Base-by-base conservation (phyloP, 1,139 yeast species). In the Suhomyces anneliseae region DNA sequence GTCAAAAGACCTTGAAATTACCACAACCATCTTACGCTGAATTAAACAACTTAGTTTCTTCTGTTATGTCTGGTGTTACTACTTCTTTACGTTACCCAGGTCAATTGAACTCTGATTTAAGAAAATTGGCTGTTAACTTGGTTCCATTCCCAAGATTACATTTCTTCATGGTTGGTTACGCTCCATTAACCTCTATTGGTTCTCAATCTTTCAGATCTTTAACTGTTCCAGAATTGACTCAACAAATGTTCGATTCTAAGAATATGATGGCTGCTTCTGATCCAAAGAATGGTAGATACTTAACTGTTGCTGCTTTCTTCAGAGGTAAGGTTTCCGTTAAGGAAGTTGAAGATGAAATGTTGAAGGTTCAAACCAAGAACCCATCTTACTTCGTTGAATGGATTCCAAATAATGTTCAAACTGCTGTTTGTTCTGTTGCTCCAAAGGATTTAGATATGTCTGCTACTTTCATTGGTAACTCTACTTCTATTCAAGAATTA, bases 231-330 rank as follows among this genome's bases (percentile, higher is more conserved):
- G 97, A 90, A 69, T 81, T 90, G 64, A 88, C 96, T 44, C 96
- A 88, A 72, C 97, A 90, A 72, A 83, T 90, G 85, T 90, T 90
- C 62, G 96, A 90, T 66, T 79, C 96, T 51, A 85, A 83, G 68
- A 90, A 89, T 69, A 87, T 89, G 95, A 90, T 90, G 97, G 96
- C 96, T 34, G 96, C 95, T 42, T 82, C 93, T 12, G 95, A 90
- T 69, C 96, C 96, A 61, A 79, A 86, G 72, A 85, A 84, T 63
- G 97, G 97, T 60, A 83, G 95, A 65, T 90, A 90, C 72, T 78
- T 90, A 65, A 89, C 97, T n/a, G 96, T 89, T 48, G 96, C 96
- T 43, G 90, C 96, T 12, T 88, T 90, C 74, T 90, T 88, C 75
- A 82, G 97, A 70, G 97, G 97, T 72, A 87, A 88, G 61, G 96